Evolutionary conservation across 192 early-diverging fungal species (phyloP), one percentile per base, ranked within the genome.

Genomic region (Irineochytrium annulatum): DNA sequence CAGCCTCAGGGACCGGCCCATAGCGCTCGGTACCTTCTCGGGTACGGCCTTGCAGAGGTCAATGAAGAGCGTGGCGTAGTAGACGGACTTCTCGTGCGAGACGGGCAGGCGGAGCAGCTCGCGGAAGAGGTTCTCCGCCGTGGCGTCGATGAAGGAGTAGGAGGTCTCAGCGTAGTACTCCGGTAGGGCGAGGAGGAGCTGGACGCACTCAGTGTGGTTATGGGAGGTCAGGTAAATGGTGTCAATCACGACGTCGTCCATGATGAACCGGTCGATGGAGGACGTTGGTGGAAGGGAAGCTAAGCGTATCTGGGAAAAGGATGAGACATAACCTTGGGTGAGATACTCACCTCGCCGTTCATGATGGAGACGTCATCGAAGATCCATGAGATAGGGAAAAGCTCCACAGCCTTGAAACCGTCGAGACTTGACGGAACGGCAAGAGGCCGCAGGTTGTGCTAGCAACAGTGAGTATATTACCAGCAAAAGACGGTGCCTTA

Each of bases 191-290:
- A 91, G 72, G 16, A 95, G 66, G 57, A 87, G 87, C 43, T 80
- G 80, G 55, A 81, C 81, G 62, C 87, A 89, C 72, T 98, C 94
- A 65, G 88, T 91, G 70, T 95, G 96, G 76, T 99, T 99, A 53
- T 84, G 82, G 52, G 91, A 89, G 44, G 93, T 91, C 49, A 93
- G 76, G 33, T 84, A 71, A 16, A 96, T 65, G 6, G 87, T 87
- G 68, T 99, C 96, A 2, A 74, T 63, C 35, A 90, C 77, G 29
- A 89, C 69, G 62, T 97, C 94, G 62, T 87, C 79, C 57, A 96
- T 61, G 41, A 99, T 75, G 70, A 86, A 87, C 27, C 89, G 83
- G 14, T 71, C 68, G 11, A 80, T 64, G 51, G 53, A 43, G 17
- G 19, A 28, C 1, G 62, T 22, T 28, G 24, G 37, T 37, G 26